phyloP scores from a whole-genome alignment of 805 yeast species.

The Metschnikowia amazonensis region DNA sequence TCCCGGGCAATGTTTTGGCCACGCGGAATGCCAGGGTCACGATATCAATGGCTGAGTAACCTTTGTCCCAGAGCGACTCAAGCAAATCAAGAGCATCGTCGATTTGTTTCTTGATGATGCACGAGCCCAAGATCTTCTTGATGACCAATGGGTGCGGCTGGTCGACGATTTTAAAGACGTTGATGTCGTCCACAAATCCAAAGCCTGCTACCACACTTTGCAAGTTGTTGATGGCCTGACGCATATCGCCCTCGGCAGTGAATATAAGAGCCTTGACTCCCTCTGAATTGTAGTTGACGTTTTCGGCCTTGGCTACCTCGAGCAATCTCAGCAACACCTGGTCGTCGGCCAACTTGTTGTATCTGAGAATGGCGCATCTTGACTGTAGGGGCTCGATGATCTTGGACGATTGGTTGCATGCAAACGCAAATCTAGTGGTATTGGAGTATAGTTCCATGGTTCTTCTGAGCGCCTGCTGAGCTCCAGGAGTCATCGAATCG shows the following conservation, averaged over 20 bases:
- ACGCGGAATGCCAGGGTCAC: constrained; percentile 89
- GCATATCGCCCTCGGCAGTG: constrained; percentile 98
- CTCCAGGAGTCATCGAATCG: constrained; percentile 95
- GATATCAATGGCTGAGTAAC: constrained; percentile 90
- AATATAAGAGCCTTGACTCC: constrained; percentile 91
- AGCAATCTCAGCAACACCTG: constrained; percentile 76
- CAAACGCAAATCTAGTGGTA: constrained; percentile 97
- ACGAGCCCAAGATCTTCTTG: constrained; percentile 52
- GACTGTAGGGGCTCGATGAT: constrained; percentile 96
- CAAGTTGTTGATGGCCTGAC: constrained; percentile 92
- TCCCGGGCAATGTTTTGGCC: constrained; percentile 65
- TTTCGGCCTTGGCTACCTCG: constrained; percentile 65
- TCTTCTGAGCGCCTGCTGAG: constrained; percentile 90
- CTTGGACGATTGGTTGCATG: constrained; percentile 91
- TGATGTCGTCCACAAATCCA: constrained; percentile 83
- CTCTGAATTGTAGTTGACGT: constrained; percentile 76
- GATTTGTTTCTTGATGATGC: constrained; percentile 39
- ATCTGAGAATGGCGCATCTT: constrained; percentile 91
- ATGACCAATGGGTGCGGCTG: constrained; percentile 92
- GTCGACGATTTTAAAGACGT: constrained; percentile 93
- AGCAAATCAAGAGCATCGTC: constrained; percentile 66
- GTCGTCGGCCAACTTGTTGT: constrained; percentile 73
- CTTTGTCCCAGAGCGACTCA: constrained; percentile 76
- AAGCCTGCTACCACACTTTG: constrained; percentile 95
- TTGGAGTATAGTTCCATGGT: constrained; percentile 96